A percentile compares a stretch with the other conserved stretches of the same genome.
phyloP scores from a whole-genome alignment of 2,329 filamentous ascomycete species.

The Byssochlamys sp. region DNA sequence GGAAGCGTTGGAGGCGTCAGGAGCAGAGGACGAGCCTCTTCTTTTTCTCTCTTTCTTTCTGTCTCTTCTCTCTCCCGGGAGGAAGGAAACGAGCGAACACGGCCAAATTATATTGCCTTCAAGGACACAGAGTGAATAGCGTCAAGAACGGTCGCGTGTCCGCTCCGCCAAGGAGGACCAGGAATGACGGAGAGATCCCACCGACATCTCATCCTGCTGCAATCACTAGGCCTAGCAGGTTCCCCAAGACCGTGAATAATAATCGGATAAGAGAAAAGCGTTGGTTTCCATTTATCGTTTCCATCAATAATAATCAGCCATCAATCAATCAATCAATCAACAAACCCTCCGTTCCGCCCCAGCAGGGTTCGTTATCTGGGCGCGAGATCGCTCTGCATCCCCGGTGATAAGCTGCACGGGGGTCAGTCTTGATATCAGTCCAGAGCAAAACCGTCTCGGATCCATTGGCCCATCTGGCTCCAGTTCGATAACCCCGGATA shows the following conservation, averaged over 20 bases:
- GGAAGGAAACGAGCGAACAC: background rate
- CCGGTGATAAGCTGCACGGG: background rate
- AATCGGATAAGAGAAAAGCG: background rate
- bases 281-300: background rate
- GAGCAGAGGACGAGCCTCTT: background rate
- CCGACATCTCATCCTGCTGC: constrained; percentile 19
- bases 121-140: background rate
- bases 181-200: constrained; percentile 24
- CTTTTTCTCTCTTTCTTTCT: no score
- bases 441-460: background rate
- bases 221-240: constrained; percentile 14
- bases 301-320: background rate
- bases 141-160: background rate
- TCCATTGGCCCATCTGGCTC: background rate
- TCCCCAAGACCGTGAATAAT: constrained; percentile 9
- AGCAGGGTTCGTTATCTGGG: background rate
- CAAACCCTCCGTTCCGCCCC: background rate
- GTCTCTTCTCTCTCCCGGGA: no score
- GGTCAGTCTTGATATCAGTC: background rate
- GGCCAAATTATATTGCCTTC: background rate
- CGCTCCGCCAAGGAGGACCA: constrained; percentile 1
- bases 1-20: background rate
- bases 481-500: background rate
- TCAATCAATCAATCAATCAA: background rate
- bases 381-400: background rate